These are phyloP conservation scores for Saccharomycopsis babjevae DNA, from an alignment of 805 yeast species.

Conservation along the genomic window DNA sequence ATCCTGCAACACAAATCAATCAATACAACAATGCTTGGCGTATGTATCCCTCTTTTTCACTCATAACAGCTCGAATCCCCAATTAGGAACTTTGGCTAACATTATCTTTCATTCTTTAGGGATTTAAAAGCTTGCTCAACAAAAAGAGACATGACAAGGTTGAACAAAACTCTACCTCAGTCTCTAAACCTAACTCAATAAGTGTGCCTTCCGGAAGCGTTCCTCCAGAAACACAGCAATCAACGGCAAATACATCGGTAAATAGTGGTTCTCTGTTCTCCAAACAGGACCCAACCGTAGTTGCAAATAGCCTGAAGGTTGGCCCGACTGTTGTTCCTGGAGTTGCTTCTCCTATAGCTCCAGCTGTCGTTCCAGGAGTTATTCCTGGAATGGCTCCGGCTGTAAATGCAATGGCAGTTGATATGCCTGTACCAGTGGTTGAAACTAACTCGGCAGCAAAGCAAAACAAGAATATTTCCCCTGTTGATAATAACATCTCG, in stretches of 20 bases:
- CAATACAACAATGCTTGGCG: not conserved
- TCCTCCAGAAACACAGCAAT: not conserved
- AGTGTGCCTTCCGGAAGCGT: not conserved
- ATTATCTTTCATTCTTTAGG: not conserved
- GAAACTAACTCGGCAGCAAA: not conserved
- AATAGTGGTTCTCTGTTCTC: not conserved
- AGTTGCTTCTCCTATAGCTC: not conserved
- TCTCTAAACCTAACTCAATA: not conserved
- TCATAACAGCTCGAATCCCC: not conserved
- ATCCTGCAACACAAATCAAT: not conserved
- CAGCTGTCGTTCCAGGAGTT: constrained; percentile 12
- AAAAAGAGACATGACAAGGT: not conserved
- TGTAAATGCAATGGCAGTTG: not conserved
- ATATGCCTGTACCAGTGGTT: not conserved
- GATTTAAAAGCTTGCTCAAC: not conserved
- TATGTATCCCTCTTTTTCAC: not conserved
- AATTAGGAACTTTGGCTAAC: not conserved
- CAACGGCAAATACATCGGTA: not conserved
- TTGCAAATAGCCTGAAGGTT: not conserved
- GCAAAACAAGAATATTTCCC: not conserved
- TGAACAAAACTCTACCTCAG: not conserved
- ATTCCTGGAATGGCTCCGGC: constrained; percentile 17
- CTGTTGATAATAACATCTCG: not conserved
- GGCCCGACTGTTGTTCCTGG: not conserved
- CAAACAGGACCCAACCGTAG: not conserved